These are phyloP conservation scores for Coemansia sp. DNA, from an alignment of 192 early-diverging fungal species.

Conservation along the genomic window DNA sequence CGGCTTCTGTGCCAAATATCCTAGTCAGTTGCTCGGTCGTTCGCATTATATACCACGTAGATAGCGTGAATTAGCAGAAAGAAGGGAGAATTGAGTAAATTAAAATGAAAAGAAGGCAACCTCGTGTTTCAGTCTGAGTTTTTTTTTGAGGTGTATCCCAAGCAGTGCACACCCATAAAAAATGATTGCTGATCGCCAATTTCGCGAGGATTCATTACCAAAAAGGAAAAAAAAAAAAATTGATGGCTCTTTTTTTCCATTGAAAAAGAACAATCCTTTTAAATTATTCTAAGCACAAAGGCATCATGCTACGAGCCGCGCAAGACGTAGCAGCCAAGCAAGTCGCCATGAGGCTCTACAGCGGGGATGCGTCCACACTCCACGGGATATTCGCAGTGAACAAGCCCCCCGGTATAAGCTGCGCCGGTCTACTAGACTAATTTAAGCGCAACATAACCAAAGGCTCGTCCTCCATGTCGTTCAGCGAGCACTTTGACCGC, in stretches of 20 bases:
- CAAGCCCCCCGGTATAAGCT: conserved; percentile 52
- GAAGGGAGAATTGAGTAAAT: background rate
- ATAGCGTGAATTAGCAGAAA: background rate
- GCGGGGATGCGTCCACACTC: conserved; percentile 4
- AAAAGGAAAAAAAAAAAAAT: background rate
- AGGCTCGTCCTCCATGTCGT: conserved; percentile 13
- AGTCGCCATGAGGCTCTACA: background rate
- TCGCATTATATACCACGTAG: conserved; percentile 13
- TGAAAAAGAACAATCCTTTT: background rate
- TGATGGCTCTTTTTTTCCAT: background rate
- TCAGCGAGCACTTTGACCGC: conserved; percentile 34
- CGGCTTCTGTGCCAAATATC: conserved; percentile 32
- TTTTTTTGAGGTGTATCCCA: no score
- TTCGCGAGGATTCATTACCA: background rate
- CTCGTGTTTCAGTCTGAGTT: no score
- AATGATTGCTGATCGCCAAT: background rate
- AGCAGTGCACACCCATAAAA: no score
- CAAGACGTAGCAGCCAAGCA: conserved; percentile 13
- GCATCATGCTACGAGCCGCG: conserved; percentile 12
- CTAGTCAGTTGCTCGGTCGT: conserved; percentile 17
- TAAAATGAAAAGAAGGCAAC: background rate
- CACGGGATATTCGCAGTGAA: conserved; percentile 45
- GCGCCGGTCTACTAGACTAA: conserved; percentile 41
- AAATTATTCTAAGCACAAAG: background rate
- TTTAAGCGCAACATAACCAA: conserved; percentile 40